Evolutionary conservation across 768 basidiomycete species (phyloP), one percentile per base, ranked within the genome.

Genomic region (Royoungia palumana): DNA sequence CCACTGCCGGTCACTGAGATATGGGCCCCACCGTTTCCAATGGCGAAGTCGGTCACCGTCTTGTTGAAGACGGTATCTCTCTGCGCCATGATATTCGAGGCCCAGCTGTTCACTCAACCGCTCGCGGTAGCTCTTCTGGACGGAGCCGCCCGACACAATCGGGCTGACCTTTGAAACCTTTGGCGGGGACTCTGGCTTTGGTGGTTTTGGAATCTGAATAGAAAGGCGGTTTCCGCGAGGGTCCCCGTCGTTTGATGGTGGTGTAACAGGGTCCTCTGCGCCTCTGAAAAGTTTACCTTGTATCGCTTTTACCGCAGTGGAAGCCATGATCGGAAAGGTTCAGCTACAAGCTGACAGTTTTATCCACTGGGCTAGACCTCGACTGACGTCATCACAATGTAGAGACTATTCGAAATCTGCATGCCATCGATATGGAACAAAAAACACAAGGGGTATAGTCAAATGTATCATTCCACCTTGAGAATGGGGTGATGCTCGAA

Each of bases 1-100:
- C 96, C 96, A 99, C 76, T 98, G 96, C 50, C 96, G 79, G 70
- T 99, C 96, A 50, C 86, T 87, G 44, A 99, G 79, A 73, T 99
- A 99, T 14, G 96, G 96, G 17, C 96, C 96, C 95, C 95, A 98
- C 59, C 91, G 79, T 71, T 98, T 98, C 96, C 96, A 99, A 68
- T 98, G 94, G 42, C 78, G 78, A 56, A 90, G 84, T 57, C 81
- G 85, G 42, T 76, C 74, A 49, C 79, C 83, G 56, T 93, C 90
- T 60, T 97, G 88, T 41, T 82, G 71, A n/a, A 99, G 80, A 41
- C 94, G 81, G 67, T 87, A 75, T 56, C 82, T 82, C 72, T 99
- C 95, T 20, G 80, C 81, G 12, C 89, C 88, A 43, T 83, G 78
- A 66, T 94, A 98, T 28, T 83, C 73, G 4, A 71, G 58, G 2